Base-by-base conservation (phyloP, 2,329 filamentous ascomycete genomes). In the Penicillium sp. region DNA sequence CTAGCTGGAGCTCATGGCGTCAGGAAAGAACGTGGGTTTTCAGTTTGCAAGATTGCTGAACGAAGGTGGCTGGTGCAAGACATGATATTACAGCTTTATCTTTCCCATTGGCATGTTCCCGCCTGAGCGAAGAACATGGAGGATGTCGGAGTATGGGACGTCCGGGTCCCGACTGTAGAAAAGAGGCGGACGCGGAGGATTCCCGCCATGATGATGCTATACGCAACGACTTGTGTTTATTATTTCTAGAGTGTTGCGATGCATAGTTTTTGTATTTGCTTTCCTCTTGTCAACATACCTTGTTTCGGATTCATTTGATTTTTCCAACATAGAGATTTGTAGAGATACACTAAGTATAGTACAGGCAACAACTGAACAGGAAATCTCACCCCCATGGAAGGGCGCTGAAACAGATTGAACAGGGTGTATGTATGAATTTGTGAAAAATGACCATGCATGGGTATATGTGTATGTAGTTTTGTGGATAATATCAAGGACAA, bases 191-290 rank as follows among this genome's bases (percentile, higher is more conserved):
- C 19, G 60, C 36, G 53, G 59, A 61, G 57, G 52, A 55, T 44
- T 54, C 41, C 55, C 57, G 55, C 57, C 54, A 57, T 67, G 59
- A 67, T 64, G 62, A 67, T 62, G 64, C 61, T 65, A 66, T 64
- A 67, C 60, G 65, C 64, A 60, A 67, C 50, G 62, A 60, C 64
- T 61, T 65, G 59, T 63, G 57, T 63, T 59, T 53, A 57, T 58
- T 61, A 54, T 59, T 58, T 29, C 58, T 64, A 64, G 63, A 64
- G 57, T 36, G 54, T 55, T 38, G 57, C 57, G 53, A 58, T 58
- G 62, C 62, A 64, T 65, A 52, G 52, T 60, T 57, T 55, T 12
- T 64, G 58, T 53, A 49, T 49, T 58, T 49, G 49, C 36, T 53
- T 50, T 57, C 29, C 49, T 53, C 47, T 53, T 52, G 51, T 57